Base-by-base conservation (phyloP, 2,329 filamentous ascomycete genomes). In the Penicillium oxalicum region DNA sequence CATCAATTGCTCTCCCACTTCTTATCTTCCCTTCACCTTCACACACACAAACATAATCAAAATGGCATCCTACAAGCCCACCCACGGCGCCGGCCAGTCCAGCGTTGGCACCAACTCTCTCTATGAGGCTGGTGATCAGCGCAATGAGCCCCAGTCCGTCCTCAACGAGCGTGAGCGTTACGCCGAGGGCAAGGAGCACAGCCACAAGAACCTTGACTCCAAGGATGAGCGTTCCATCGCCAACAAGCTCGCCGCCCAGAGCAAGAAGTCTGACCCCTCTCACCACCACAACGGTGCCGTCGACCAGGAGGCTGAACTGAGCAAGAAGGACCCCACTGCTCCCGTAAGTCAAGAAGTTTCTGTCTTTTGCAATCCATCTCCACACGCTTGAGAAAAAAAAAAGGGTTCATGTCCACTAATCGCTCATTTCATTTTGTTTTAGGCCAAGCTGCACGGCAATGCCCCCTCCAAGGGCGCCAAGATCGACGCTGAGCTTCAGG, bases 61-160 rank as follows among this genome's bases (percentile, higher is more conserved):
- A 38, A 61, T 61, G 55, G 9, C 29, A 24, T 11, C 40, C 11
- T 51, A 58, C 77, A 40, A 44, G 35, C 12, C 9, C 4, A 39
- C 35, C 79, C 50, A 50, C 54, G 50, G 52, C 27, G 74, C 72
- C 60, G 72, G 73, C 61, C 72, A 68, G 48, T 87, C 85, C 49
- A 85, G 76, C 64, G 86, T 91, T 64, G 88, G 87, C 58, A 77
- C 74, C 66, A 61, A 71, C 54, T 67, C 70, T 52, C 72, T 88
- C 66, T 91, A 93, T 72, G 86, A 91, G 72, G 83, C 78, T 49
- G 84, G 83, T 50, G 87, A 93, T 71, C 87, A 93, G 76, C 79
- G 80, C 61, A 88, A 82, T 66, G 66, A 71, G 53, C 78, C 80
- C 53, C 65, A 78, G 50, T 75, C 78, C 2, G 72, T 78, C 52